These are phyloP conservation scores for Heliocybe sulcata DNA, from an alignment of 1,284 basidiomycete genomes.

Conservation along the genomic window DNA sequence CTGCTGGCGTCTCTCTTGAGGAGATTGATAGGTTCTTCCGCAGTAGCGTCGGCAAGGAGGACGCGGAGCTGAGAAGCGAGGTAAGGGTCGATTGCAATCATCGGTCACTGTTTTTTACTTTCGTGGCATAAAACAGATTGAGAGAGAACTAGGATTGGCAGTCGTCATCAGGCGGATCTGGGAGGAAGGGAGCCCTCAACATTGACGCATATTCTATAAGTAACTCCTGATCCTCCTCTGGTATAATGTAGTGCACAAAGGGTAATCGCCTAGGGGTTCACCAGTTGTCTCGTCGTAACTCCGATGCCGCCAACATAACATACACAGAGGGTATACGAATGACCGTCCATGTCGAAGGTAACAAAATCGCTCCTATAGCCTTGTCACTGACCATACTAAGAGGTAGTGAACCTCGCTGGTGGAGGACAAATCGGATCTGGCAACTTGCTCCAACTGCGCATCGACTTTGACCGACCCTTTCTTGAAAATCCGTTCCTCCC, in stretches of 20 bases:
- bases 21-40: conserved; percentile 68
- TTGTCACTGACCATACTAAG: neutral
- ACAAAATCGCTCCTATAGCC: neutral
- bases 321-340: too few species aligned
- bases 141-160: neutral
- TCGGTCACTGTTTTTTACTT: too few species aligned
- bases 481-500: conserved; percentile 22
- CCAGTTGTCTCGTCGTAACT: too few species aligned
- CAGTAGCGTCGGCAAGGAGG: conserved; percentile 48
- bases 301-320: too few species aligned
- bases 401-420: neutral
- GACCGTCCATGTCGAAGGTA: too few species aligned
- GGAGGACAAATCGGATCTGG: neutral
- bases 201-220: too few species aligned
- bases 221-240: too few species aligned
- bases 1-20: conserved; percentile 67
- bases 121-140: neutral
- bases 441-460: neutral
- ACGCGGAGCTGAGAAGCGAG: conserved; percentile 38
- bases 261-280: too few species aligned
- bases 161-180: neutral
- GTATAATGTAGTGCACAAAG: too few species aligned
- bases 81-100: conserved; percentile 21
- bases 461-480: conserved; percentile 19
- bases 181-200: neutral